phyloP scores from a whole-genome alignment of 805 yeast species.

The Ogataea ramenticola region DNA sequence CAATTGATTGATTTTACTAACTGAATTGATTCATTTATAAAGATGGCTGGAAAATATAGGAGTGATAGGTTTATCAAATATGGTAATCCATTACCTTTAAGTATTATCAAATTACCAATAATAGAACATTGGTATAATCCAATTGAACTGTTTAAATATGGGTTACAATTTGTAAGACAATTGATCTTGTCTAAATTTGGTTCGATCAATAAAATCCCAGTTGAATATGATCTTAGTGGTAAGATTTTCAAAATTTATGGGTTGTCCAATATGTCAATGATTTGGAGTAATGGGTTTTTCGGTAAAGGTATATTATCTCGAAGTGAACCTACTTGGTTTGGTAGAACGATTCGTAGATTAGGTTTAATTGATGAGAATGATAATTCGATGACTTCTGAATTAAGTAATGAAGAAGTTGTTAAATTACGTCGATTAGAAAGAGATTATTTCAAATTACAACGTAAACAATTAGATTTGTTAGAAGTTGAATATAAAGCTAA shows the following conservation, averaged over 20 bases:
- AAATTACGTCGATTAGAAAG: slow-evolving; percentile 65
- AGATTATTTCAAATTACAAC: slow-evolving; percentile 57
- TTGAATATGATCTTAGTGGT: not conserved
- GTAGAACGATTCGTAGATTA: slow-evolving; percentile 54
- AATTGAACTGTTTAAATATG: slow-evolving; percentile 11
- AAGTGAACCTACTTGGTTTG: slow-evolving; percentile 87
- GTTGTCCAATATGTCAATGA: slow-evolving; percentile 37
- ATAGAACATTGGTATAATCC: slow-evolving; percentile 1
- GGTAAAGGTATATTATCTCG: slow-evolving; percentile 89
- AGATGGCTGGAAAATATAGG: slow-evolving; percentile 21
- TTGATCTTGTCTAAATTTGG: not conserved
- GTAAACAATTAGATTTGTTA: slow-evolving; percentile 51
- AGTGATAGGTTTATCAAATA: slow-evolving; percentile 26
- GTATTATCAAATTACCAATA: slow-evolving; percentile 19
- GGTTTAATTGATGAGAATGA: slow-evolving; percentile 28
- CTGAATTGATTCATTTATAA: slow-evolving; percentile 7
- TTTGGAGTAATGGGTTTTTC: slow-evolving; percentile 87
- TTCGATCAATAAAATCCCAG: not conserved
- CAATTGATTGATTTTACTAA: slow-evolving; percentile 10
- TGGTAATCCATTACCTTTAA: slow-evolving; percentile 54
- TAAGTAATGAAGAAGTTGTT: slow-evolving; percentile 72
- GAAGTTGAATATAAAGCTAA: slow-evolving; percentile 27
- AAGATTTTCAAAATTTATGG: slow-evolving; percentile 34
- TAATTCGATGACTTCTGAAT: slow-evolving; percentile 8
- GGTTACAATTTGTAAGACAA: slow-evolving; percentile 6